Conservation (phyloP, 495 filamentous ascomycete species). For the Lophium mytilinum region DNA sequence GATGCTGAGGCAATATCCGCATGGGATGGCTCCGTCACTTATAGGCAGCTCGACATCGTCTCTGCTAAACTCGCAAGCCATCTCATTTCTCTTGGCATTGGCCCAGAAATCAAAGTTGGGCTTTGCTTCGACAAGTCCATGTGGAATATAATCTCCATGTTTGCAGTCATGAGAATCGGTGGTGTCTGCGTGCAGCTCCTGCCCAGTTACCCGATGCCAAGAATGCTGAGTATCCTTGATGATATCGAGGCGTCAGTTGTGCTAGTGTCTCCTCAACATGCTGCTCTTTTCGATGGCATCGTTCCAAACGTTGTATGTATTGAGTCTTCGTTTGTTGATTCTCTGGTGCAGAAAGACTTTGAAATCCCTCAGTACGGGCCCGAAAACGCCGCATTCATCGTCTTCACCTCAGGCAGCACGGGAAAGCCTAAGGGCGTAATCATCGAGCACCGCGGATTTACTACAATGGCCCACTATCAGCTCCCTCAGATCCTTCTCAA, state of each 20-base stretch:
- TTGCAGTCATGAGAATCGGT: conserved; percentile 47
- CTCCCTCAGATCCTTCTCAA: neutral
- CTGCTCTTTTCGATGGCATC: conserved; percentile 33
- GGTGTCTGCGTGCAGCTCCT: conserved; percentile 49
- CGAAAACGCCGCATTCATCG: conserved; percentile 39
- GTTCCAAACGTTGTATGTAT: conserved; percentile 26
- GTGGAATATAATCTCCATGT: conserved; percentile 41
- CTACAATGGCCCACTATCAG: conserved; percentile 5
- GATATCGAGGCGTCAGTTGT: conserved; percentile 36
- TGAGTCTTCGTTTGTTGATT: neutral
- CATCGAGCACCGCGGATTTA: conserved; percentile 23
- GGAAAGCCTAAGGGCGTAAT: conserved; percentile 34
- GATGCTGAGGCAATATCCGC: conserved; percentile 14
- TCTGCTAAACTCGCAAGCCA: conserved; percentile 28
- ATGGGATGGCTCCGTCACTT: conserved; percentile 32
- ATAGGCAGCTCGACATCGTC: conserved; percentile 27
- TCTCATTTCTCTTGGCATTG: conserved; percentile 27
- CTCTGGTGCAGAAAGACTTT: neutral
- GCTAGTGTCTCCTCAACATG: conserved; percentile 36
- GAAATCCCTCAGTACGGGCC: conserved; percentile 14
- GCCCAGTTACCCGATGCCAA: conserved; percentile 46
- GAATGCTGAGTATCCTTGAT: conserved; percentile 35
- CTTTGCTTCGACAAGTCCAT: conserved; percentile 48
- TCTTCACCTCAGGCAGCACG: conserved; percentile 43
- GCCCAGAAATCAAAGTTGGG: conserved; percentile 39